Evolutionary conservation across 2,329 filamentous ascomycete genomes (phyloP), one percentile per base, ranked within the genome.

Genomic region (Colletotrichum phormii): DNA sequence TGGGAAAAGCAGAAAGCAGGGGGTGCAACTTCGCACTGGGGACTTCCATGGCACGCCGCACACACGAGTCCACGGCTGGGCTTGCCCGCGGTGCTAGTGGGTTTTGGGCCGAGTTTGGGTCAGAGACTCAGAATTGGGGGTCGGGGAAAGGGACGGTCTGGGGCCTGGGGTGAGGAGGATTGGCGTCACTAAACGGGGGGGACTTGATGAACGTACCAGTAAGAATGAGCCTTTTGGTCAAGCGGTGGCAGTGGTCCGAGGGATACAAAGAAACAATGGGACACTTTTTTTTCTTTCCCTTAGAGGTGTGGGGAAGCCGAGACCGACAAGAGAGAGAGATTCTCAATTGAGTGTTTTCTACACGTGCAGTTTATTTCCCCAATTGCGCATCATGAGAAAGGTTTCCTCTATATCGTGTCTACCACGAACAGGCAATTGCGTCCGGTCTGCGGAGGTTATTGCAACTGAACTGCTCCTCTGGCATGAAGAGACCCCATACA

Each of bases 71-170:
- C 62, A 55, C 60, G 55, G 65, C 66, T 67, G 57, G 63, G 64
- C 64, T 33, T 33, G 57, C 57, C 68, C 55, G 35, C 68, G 63
- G 26, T 67, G 64, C 68, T 71, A 73, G 67, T 58, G 35, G 67
- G 71, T 65, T 68, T 73, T 73, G 67, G 71, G 67, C 60, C 66
- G 60, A 65, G 66, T 70, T 72, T 72, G 29, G 69, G 69, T 69
- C 64, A 57, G 69, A 31, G 59, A 49, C 35, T 69, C 64, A 57
- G 69, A 31, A 53, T 57, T 37, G 60, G 59, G 62, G 61, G 60
- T 64, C 60, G 58, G 65, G 65, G 57, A 31, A 46, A 31, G 24
- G 29, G 64, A n/a, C 26, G 58, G 69, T 70, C 71, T 70, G 70
- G 71, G 71, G 71, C 66, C 31, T 13, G 49, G 65, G 58, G 58